Evolutionary conservation across 805 yeast species (phyloP), one percentile per base, ranked within the genome.

Genomic region (Torulaspora indica): DNA sequence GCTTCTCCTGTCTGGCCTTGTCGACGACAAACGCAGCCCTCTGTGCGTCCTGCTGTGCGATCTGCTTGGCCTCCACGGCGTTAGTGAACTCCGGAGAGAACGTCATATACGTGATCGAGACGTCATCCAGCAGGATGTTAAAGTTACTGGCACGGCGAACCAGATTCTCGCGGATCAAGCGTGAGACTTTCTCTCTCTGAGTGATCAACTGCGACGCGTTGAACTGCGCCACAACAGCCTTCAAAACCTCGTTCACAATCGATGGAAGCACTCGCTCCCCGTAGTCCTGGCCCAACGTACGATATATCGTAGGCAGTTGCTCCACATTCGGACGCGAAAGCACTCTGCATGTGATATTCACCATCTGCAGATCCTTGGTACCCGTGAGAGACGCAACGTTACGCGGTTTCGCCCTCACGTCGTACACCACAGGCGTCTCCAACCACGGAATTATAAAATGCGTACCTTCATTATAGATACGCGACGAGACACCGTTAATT

Each of bases 21-120:
- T 93, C 98, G 42, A 93, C 98, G 34, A 93, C 75, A 56, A 90
- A 93, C 0, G 98, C 97, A 7, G 98, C 98, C 67, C 95, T 82
- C 71, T 93, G 97, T 15, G 98, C 98, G 65, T 93, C 98, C 74
- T 93, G 98, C 69, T 93, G 98, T 23, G 98, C 98, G 69, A 93
- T 93, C 73, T 93, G 98, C 70, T 93, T 93, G 46, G 96, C 95
- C 72, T 93, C 98, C 44, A 93, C 98, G 4, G 98, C 98, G 35
- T 85, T 81, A 33, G 98, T 90, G 67, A 93, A 93, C 68, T 93
- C 98, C 23, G 98, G 98, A 2, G 95, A 85, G 67, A 93, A 93
- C 1, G 97, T 87, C 98, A 93, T 93, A 58, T 73, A 88, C 2
- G 98, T 93, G 60, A 93, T 78, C 5, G 98, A 93, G 36, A 93